Evolutionary conservation across 805 yeast genomes (phyloP), one percentile per base, ranked within the genome.

Genomic region (Kazachstania martiniae): DNA sequence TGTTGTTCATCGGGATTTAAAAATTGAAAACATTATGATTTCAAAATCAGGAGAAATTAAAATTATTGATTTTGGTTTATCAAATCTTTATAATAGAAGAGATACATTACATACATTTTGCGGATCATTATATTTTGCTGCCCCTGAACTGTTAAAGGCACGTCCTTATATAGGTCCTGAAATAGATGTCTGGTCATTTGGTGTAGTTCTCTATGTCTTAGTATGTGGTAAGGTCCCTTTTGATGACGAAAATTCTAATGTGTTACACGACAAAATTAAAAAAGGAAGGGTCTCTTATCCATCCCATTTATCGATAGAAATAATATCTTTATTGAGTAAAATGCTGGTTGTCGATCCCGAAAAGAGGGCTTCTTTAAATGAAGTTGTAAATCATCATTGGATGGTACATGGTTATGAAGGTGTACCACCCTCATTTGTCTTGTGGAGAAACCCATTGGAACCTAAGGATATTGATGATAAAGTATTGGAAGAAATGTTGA

Each of bases 161-260:
- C 76, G 75, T 42, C 96, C 95, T 1, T 91, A 91, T 49, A 66
- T 72, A 25, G 99, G 98, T 0, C 98, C 98, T 1, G 98, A 91
- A 55, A 95, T 91, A 32, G 98, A 91, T 57, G 77, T 91, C 13
- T 91, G 98, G 98, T 84, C 95, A 3, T 89, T 89, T 65, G 98
- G 97, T 41, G 94, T 91, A 18, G 96, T 91, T 0, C 62, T 91
- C 32, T 91, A 84, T 51, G 98, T 91, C 5, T 64, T 91, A 38
- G 95, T 91, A 1, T 87, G 95, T 56, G 99, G 99, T 35, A 87
- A 84, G 55, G 97, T 91, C 9, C 99, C 99, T 8, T 91, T 91
- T 57, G 98, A 91, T 56, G 97, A 91, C 51, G 91, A 84, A 47
- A 77, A 83, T 44, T 94, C 93, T 42, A 77, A 85, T 25, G 85